Conservation (phyloP, 768 basidiomycete genomes). For the Pleurotus ostreatus region DNA sequence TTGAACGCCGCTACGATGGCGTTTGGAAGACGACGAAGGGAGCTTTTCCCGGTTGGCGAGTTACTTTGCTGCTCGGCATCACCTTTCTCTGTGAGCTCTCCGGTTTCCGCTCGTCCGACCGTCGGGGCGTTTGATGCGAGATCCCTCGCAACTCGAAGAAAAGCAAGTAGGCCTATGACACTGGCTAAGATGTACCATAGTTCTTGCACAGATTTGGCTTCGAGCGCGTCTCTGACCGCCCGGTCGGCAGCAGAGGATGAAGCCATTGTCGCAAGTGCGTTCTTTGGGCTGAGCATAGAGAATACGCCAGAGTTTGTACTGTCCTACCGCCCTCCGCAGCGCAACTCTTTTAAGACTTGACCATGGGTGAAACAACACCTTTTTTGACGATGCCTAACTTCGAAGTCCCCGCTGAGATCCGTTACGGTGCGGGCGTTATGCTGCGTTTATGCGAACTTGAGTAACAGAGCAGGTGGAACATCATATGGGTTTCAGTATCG, state of each 20-base stretch:
- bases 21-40: constrained; percentile 25
- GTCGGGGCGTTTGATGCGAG: constrained; percentile 6
- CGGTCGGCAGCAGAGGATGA: constrained; percentile 29
- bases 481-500: neutral
- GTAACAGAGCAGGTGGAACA: neutral
- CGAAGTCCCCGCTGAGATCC: neutral
- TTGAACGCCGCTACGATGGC: constrained; percentile 40
- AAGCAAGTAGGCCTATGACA: constrained; percentile 32
- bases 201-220: constrained; percentile 31
- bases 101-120: constrained; percentile 1
- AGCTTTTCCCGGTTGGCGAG: neutral
- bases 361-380: constrained; percentile 7
- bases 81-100: constrained; percentile 13
- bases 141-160: constrained; percentile 23
- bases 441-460: neutral
- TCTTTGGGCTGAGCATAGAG: neutral
- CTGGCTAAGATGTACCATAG: constrained; percentile 36
- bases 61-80: constrained; percentile 17
- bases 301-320: neutral
- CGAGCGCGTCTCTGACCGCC: constrained; percentile 27
- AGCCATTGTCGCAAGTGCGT: constrained; percentile 1
- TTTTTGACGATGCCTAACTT: constrained; percentile 4
- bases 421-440: neutral
- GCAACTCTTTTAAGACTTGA: constrained; percentile 5
- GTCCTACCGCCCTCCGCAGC: neutral